Conservation (phyloP, 2,329 filamentous ascomycete genomes). For the Fonsecaea multimorphosa region DNA sequence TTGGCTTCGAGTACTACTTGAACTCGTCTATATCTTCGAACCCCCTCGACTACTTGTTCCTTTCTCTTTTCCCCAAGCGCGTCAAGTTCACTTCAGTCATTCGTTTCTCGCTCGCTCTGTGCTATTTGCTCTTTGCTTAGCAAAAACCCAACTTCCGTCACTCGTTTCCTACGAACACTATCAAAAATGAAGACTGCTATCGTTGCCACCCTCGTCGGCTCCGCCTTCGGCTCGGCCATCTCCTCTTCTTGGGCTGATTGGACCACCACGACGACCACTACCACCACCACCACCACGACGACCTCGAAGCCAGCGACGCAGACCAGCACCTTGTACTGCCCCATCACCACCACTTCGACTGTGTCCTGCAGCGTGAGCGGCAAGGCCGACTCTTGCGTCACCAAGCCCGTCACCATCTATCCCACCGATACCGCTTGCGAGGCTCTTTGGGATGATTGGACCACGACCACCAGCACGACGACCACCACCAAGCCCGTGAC, state of each 20-base stretch:
- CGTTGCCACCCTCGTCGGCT: slow-evolving; percentile 18
- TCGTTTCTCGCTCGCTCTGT: slow-evolving; percentile 16
- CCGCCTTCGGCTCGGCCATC: slow-evolving; percentile 17
- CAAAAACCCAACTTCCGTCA: slow-evolving; percentile 23
- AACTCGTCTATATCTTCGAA: slow-evolving; percentile 15
- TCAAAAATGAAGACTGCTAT: slow-evolving; percentile 22
- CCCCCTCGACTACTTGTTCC: not conserved
- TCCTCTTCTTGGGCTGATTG: slow-evolving; percentile 14
- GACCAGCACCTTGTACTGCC: not conserved
- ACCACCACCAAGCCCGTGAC: not conserved
- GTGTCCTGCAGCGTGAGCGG: not conserved
- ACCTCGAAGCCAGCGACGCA: slow-evolving; percentile 5
- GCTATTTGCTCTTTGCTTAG: slow-evolving; percentile 5
- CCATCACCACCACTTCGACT: slow-evolving; percentile 1
- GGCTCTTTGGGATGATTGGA: not conserved
- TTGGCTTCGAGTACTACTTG: not conserved
- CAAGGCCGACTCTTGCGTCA: not conserved
- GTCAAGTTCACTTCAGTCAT: slow-evolving; percentile 21
- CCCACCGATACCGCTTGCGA: not conserved
- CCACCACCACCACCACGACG: slow-evolving; percentile 16
- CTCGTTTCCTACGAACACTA: slow-evolving; percentile 16
- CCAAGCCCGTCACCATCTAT: slow-evolving; percentile 1
- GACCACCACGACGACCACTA: slow-evolving; percentile 5
- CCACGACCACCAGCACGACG: not conserved
- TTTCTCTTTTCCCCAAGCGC: slow-evolving; percentile 16